Conservation (phyloP, 306 rosid species). For the Oemleria cerasiformis region DNA sequence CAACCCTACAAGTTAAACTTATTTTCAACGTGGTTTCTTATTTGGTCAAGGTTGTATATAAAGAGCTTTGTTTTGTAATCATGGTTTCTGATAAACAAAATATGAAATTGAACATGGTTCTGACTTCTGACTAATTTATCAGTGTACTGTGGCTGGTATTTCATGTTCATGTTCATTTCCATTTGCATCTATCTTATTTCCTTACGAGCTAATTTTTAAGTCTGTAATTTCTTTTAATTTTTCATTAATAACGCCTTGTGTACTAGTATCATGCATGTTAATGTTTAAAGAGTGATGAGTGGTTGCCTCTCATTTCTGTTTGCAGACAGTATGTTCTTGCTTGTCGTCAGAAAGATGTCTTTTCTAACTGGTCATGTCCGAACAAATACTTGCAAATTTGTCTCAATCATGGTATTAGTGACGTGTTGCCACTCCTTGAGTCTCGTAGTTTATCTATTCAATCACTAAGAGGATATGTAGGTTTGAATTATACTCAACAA, state of each 20-base stretch:
- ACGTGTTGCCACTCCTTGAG: conserved; percentile 52
- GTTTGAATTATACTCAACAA: conserved; percentile 20
- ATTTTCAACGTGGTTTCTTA: too few relatives aligned
- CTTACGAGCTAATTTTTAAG: background rate
- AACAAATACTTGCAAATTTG: conserved; percentile 49
- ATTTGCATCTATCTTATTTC: background rate
- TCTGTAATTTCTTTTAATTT: conserved; percentile 5
- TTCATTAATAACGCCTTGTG: too few relatives aligned
- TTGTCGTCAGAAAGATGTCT: conserved; percentile 39
- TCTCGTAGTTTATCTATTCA: conserved; percentile 19
- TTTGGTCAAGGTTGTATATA: too few relatives aligned
- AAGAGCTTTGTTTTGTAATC: too few relatives aligned
- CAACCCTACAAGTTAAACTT: too few relatives aligned
- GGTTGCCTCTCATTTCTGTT: background rate
- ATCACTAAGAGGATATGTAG: conserved; percentile 25
- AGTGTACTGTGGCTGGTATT: background rate
- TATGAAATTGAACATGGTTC: background rate
- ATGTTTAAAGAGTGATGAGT: too few relatives aligned
- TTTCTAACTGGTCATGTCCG: conserved; percentile 52
- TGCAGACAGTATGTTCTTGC: conserved; percentile 55
- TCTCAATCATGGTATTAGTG: conserved; percentile 37
- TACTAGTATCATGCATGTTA: too few relatives aligned
- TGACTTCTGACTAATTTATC: background rate
- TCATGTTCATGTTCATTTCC: background rate
- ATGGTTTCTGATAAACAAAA: too few relatives aligned